Evolutionary conservation across 306 rosid genomes (phyloP).

Genomic region (apple (Malus domestica)): DNA sequence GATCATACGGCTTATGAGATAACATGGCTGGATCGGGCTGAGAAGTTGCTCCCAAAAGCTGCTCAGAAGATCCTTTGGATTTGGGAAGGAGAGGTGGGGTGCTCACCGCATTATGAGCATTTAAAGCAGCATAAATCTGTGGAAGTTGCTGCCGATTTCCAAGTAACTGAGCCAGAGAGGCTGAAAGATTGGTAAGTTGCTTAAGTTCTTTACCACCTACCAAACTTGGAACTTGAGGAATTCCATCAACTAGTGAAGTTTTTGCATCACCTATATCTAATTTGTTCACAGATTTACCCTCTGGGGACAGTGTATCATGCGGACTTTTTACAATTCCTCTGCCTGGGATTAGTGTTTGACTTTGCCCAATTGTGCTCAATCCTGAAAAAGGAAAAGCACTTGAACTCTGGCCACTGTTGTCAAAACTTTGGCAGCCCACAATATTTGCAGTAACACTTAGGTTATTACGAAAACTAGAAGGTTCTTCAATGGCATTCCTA

Average conservation of each 20-base stretch:
- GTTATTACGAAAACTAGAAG: constrained; percentile 22
- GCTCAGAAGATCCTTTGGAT: constrained; percentile 35
- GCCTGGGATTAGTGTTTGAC: constrained; percentile 34
- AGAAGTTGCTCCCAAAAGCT: constrained; percentile 34
- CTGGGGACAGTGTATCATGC: constrained; percentile 39
- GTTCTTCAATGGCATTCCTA: constrained; percentile 24
- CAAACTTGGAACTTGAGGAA: constrained; percentile 31
- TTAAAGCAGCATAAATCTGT: constrained; percentile 64
- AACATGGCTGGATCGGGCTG: constrained; percentile 39
- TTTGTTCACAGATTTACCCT: constrained; percentile 32
- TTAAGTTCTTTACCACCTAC: constrained; percentile 60
- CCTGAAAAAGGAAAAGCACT: constrained; percentile 37
- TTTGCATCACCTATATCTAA: constrained; percentile 40
- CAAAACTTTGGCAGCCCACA: constrained; percentile 36
- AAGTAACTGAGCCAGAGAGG: constrained; percentile 76
- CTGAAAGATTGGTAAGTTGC: constrained; percentile 59
- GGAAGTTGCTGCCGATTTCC: constrained; percentile 76
- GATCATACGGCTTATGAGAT: constrained; percentile 48
- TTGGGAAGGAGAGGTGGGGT: constrained; percentile 32
- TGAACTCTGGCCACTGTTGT: constrained; percentile 34
- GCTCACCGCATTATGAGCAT: constrained; percentile 38
- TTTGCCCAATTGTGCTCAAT: constrained; percentile 34
- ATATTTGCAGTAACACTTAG: constrained; percentile 31
- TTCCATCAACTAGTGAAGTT: constrained; percentile 39
- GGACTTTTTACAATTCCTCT: constrained; percentile 34